Evolutionary conservation across 2,329 filamentous ascomycete species (phyloP).

Genomic region (Scolecobasidium constrictum): DNA sequence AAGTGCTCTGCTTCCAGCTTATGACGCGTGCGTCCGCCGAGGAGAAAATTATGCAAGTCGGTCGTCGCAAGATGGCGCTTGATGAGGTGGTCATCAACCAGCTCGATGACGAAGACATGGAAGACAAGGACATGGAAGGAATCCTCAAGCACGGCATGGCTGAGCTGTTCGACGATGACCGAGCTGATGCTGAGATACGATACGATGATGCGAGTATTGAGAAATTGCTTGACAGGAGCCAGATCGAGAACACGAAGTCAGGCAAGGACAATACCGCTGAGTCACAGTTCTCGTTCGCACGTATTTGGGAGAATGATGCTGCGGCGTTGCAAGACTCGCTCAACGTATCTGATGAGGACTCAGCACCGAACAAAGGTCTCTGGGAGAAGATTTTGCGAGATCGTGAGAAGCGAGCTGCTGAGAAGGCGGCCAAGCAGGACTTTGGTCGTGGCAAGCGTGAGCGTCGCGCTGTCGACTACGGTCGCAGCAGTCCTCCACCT

Average conservation of each 20-base stretch:
- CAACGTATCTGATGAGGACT: conserved; percentile 41
- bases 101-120: conserved; percentile 76
- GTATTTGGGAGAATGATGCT: conserved; percentile 83
- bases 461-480: conserved; percentile 29
- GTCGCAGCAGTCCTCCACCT: background rate
- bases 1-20: conserved; percentile 89
- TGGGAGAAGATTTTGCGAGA: conserved; percentile 88
- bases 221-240: conserved; percentile 76
- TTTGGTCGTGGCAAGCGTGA: conserved; percentile 78
- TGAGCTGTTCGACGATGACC: conserved; percentile 70
- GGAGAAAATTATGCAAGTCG: conserved; percentile 93
- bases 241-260: conserved; percentile 60
- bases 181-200: conserved; percentile 58
- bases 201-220: conserved; percentile 82
- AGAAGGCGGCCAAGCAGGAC: conserved; percentile 56
- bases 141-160: conserved; percentile 81
- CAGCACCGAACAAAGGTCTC: conserved; percentile 53
- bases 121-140: conserved; percentile 69
- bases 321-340: conserved; percentile 54
- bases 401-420: conserved; percentile 67
- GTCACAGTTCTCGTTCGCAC: conserved; percentile 77
- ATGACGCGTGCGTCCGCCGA: conserved; percentile 84
- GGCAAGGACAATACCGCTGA: conserved; percentile 58
- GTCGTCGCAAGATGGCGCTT: conserved; percentile 88
- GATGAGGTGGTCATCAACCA: conserved; percentile 91